phyloP scores from a whole-genome alignment of 768 basidiomycete species.

The Neoboletus magnificus region DNA sequence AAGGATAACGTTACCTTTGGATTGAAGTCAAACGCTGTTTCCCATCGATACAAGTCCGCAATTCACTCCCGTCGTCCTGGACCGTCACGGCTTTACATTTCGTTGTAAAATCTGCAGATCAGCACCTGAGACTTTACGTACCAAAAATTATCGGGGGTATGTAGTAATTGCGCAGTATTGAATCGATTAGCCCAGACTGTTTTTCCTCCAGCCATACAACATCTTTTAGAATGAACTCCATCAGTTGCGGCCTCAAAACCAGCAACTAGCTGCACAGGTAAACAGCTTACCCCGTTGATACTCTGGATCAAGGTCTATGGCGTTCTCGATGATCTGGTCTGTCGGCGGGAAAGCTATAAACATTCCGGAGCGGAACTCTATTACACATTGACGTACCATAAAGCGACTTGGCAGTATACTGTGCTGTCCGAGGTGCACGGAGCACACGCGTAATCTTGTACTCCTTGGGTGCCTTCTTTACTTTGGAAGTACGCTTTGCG shows the following conservation, averaged over 20 bases:
- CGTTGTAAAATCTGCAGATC: background rate
- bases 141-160: constrained; percentile 68
- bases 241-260: background rate
- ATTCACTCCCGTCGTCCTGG: constrained; percentile 41
- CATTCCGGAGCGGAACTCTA: background rate
- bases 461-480: constrained; percentile 28
- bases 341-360: background rate
- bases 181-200: constrained; percentile 61
- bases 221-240: constrained; percentile 33
- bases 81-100: constrained; percentile 35
- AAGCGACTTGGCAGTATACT: constrained; percentile 42
- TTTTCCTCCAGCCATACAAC: constrained; percentile 65
- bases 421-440: constrained; percentile 36
- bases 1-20: constrained; percentile 38
- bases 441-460: constrained; percentile 33
- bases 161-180: constrained; percentile 59
- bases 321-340: constrained; percentile 48
- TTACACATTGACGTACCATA: constrained; percentile 35
- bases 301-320: constrained; percentile 58
- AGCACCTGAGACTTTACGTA: constrained; percentile 25
- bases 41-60: constrained; percentile 63
- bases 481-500: constrained; percentile 17
- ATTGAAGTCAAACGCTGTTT: constrained; percentile 71
- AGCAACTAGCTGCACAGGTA: background rate
- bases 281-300: constrained; percentile 56